A percentile compares a stretch with the other conserved stretches of the same genome.
Conservation (phyloP, 108 stramenopile genomes). For the Nitzschia putrida region DNA sequence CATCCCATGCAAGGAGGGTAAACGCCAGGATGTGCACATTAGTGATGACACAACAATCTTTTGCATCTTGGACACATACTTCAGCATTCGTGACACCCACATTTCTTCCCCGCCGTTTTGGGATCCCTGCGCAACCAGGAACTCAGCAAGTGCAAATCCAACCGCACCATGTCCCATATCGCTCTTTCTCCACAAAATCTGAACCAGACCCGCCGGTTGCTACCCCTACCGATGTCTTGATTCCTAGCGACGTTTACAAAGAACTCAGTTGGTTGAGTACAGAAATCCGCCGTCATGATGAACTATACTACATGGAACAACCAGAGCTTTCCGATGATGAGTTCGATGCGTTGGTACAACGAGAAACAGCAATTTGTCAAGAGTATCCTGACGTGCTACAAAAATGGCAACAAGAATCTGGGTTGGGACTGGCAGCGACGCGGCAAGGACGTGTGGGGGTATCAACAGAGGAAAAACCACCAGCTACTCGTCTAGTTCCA, state of each 20-base stretch:
- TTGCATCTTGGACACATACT: too few relatives aligned
- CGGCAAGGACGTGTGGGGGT: conserved; percentile 79
- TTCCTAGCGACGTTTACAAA: conserved; percentile 31
- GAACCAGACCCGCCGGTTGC: too few relatives aligned
- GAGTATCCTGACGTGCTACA: conserved; percentile 59
- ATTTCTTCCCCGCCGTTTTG: too few relatives aligned
- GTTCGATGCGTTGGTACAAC: conserved; percentile 81
- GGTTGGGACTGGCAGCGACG: conserved; percentile 63
- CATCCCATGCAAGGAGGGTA: too few relatives aligned
- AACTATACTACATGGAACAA: conserved; percentile 43
- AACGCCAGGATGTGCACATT: too few relatives aligned
- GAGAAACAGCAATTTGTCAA: conserved; percentile 63
- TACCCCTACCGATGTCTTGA: not conserved
- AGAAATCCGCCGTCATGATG: conserved; percentile 59
- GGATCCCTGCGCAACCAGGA: too few relatives aligned
- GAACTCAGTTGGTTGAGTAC: conserved; percentile 52
- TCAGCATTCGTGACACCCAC: too few relatives aligned
- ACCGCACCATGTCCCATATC: too few relatives aligned
- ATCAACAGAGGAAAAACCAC: not conserved
- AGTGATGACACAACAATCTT: too few relatives aligned
- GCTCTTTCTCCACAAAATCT: too few relatives aligned
- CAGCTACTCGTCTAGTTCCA: not conserved
- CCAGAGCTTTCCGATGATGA: conserved; percentile 61
- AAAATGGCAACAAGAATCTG: conserved; percentile 55
- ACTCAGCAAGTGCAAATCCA: too few relatives aligned